Evolutionary conservation across 2,329 filamentous ascomycete species (phyloP).

Genomic region (Escovopsis sp.): DNA sequence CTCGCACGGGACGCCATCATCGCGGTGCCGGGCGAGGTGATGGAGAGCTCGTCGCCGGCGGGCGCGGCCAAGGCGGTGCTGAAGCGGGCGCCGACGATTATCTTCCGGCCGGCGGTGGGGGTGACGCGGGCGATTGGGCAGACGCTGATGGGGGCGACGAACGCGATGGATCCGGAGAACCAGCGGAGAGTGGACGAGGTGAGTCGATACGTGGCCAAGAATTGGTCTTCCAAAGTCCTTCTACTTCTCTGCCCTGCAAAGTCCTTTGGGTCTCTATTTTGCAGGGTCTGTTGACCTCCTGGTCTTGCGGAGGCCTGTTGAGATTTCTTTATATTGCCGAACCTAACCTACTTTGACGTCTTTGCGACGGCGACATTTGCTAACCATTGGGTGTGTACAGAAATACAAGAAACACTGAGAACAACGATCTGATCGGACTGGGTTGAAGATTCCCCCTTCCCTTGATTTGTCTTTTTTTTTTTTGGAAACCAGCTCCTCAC

Average conservation of each 20-base stretch:
- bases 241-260: no score
- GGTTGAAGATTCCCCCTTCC: no score
- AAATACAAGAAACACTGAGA: conserved; percentile 27
- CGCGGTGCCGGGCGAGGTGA: conserved; percentile 79
- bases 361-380: neutral
- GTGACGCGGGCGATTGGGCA: conserved; percentile 79
- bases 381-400: conserved; percentile 14
- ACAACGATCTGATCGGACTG: neutral
- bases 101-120: conserved; percentile 80
- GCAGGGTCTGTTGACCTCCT: no score
- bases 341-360: no score
- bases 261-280: no score
- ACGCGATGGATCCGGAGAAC: conserved; percentile 74
- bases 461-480: neutral
- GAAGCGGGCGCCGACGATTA: conserved; percentile 77
- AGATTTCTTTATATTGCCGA: no score
- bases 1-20: conserved; percentile 83
- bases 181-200: conserved; percentile 75
- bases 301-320: no score
- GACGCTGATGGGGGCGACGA: conserved; percentile 81
- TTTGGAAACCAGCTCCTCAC: neutral
- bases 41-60: conserved; percentile 69
- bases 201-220: no score
- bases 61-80: conserved; percentile 67
- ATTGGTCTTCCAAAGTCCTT: no score